phyloP scores from a whole-genome alignment of 1,284 basidiomycete genomes.

The Ustanciosporium gigantosporum region DNA sequence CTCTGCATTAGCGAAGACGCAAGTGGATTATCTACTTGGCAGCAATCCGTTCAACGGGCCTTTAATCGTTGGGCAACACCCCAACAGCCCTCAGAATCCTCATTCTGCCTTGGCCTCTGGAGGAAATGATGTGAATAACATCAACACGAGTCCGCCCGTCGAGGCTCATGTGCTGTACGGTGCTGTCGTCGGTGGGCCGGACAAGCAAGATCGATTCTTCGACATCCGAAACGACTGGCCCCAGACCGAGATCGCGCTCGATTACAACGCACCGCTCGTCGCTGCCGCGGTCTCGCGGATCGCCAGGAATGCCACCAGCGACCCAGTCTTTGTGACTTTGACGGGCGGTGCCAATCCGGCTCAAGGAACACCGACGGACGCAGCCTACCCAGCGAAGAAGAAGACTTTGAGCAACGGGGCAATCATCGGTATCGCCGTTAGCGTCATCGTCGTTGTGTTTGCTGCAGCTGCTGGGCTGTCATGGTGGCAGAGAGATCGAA shows the following conservation, averaged over 20 bases:
- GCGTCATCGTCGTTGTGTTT: constrained; percentile 70
- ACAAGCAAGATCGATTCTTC: constrained; percentile 74
- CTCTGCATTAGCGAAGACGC: constrained; percentile 73
- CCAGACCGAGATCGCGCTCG: constrained; percentile 71
- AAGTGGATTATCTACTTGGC: constrained; percentile 80
- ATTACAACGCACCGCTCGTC: constrained; percentile 81
- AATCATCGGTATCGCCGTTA: constrained; percentile 68
- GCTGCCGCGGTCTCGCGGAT: constrained; percentile 77
- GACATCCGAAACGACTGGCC: constrained; percentile 82
- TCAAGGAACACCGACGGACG: constrained; percentile 18
- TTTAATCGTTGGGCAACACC: constrained; percentile 81
- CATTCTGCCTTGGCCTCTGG: constrained; percentile 85
- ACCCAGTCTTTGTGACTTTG: constrained; percentile 73
- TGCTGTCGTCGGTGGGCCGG: constrained; percentile 83
- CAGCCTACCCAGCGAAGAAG: constrained; percentile 13
- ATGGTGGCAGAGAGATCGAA: constrained; percentile 63
- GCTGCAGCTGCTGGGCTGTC: constrained; percentile 65
- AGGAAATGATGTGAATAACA: constrained; percentile 69
- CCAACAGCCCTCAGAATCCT: constrained; percentile 85
- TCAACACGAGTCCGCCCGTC: constrained; percentile 72
- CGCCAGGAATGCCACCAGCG: constrained; percentile 68
- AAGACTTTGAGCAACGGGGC: constrained; percentile 64
- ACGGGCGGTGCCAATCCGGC: constrained; percentile 22
- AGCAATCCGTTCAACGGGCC: constrained; percentile 82
- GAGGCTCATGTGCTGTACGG: constrained; percentile 81